Conservation (phyloP, 129 eudicot genomes). For the Artemisia tridentata region DNA sequence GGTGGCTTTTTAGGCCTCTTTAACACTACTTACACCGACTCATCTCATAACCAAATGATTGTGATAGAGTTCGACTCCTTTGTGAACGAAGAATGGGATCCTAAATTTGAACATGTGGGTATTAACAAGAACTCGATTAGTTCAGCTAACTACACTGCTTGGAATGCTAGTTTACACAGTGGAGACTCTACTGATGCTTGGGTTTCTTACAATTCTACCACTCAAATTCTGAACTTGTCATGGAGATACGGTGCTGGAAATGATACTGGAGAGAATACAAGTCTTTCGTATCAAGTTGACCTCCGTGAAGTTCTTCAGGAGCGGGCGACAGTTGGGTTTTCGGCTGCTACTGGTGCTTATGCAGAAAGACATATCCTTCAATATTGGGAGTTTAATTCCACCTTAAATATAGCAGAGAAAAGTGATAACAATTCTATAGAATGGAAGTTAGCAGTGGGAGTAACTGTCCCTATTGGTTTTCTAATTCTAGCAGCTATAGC, state of each 20-base stretch:
- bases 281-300: slow-evolving; percentile 37
- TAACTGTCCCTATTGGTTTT: slow-evolving; percentile 24
- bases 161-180: slow-evolving; percentile 51
- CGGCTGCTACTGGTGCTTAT: slow-evolving; percentile 44
- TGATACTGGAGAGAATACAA: slow-evolving; percentile 21
- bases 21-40: slow-evolving; percentile 29
- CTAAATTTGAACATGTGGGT: slow-evolving; percentile 43
- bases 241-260: slow-evolving; percentile 38
- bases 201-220: slow-evolving; percentile 41
- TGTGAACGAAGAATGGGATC: slow-evolving; percentile 40
- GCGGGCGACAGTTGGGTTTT: slow-evolving; percentile 42
- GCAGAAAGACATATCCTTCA: slow-evolving; percentile 32
- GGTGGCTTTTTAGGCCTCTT: slow-evolving; percentile 60
- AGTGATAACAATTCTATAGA: slow-evolving; percentile 20
- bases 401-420: slow-evolving; percentile 6
- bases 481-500: slow-evolving; percentile 1
- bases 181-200: slow-evolving; percentile 38
- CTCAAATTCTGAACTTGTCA: slow-evolving; percentile 29
- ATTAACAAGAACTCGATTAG: slow-evolving; percentile 39
- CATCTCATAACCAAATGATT: slow-evolving; percentile 37
- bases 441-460: slow-evolving; percentile 26
- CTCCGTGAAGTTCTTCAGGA: slow-evolving; percentile 39
- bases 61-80: slow-evolving; percentile 52
- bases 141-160: slow-evolving; percentile 27
- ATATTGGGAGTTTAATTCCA: slow-evolving; percentile 46